Percentiles rank a stretch among this genome's conserved stretches.
Evolutionary conservation across 495 filamentous ascomycete genomes (phyloP).

Genomic region (Daldinia decipiens): DNA sequence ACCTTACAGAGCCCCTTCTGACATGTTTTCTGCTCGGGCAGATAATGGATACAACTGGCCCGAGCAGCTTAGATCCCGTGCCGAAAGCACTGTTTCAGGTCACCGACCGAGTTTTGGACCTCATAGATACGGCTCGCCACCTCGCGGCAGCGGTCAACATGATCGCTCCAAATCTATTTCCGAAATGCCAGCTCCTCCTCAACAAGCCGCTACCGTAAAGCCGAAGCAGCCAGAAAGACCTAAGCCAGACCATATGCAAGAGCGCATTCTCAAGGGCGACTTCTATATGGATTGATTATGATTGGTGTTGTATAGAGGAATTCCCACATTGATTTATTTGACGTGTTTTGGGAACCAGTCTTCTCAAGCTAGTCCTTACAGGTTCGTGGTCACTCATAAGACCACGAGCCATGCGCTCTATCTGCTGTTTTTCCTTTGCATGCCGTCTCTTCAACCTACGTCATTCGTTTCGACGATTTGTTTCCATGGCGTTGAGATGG

Average conservation of each 20-base stretch:
- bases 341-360: neutral
- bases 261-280: conserved; percentile 95
- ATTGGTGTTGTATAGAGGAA: neutral
- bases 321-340: neutral
- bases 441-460: conserved; percentile 34
- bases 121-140: conserved; percentile 54
- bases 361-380: neutral
- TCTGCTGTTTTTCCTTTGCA: conserved; percentile 33
- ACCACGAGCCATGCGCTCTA: conserved; percentile 11
- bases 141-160: conserved; percentile 54
- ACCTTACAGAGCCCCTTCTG: conserved; percentile 67
- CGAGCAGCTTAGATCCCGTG: conserved; percentile 88
- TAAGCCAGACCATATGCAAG: conserved; percentile 91
- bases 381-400: conserved; percentile 6
- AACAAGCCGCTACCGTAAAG: conserved; percentile 53
- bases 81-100: conserved; percentile 80
- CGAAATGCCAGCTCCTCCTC: conserved; percentile 73
- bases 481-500: conserved; percentile 34
- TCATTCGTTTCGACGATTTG: conserved; percentile 38
- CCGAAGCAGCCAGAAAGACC: conserved; percentile 64
- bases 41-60: conserved; percentile 94
- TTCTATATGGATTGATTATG: conserved; percentile 92
- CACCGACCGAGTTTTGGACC: conserved; percentile 58
- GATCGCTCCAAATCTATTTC: conserved; percentile 74
- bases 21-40: conserved; percentile 68